Base-by-base conservation (phyloP, 768 basidiomycete genomes). In the Mycena metata region DNA sequence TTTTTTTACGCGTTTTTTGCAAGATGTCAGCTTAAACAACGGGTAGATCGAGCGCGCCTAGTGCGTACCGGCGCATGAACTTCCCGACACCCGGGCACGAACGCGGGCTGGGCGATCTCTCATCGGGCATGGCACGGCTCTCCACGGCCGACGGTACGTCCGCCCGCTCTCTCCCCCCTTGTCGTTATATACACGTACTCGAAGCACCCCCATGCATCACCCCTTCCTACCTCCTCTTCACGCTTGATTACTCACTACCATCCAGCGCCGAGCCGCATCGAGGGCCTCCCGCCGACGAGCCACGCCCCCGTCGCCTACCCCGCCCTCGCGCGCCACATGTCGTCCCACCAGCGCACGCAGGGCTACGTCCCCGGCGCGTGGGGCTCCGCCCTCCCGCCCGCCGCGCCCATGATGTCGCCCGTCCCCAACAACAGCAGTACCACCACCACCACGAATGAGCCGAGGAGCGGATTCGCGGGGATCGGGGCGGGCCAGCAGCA, bases 271-370 rank as follows among this genome's bases (percentile, higher is more conserved):
- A 12, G n/a, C 5, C 46, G 23, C 46, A 58, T 58, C 39, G 64
- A 47, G 13, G 47, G 43, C 23, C 51, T 54, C 46, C 60, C 60
- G 15, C 16, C 66, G n/a, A 17, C 47, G 1, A 35, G 26, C 52
- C 17, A 16, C 33, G 15, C 12, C 26, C 35, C 17, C 45, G 49
- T 63, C 51, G 35, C 51, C 43, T 69, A 70, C 61, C 69, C 69
- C 10, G 58, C 69, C 1, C 56, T 70, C 30, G 65, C 64, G 56
- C 60, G 64, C 7, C 41, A 59, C 52, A 70, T 70, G 69, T 66
- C 69, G 43, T 52, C 49, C n/a, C 69, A 70, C 51, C 69, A 70
- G 51, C 55, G 65, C 33, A 66, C 69, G 56, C 69, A 70, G 57
- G 69, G 69, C 0, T 71, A 71, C 55, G 61, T 64, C 39, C 70